Evolutionary conservation across 768 basidiomycete genomes (phyloP).

Genomic region (Infundibulicybe gibba): DNA sequence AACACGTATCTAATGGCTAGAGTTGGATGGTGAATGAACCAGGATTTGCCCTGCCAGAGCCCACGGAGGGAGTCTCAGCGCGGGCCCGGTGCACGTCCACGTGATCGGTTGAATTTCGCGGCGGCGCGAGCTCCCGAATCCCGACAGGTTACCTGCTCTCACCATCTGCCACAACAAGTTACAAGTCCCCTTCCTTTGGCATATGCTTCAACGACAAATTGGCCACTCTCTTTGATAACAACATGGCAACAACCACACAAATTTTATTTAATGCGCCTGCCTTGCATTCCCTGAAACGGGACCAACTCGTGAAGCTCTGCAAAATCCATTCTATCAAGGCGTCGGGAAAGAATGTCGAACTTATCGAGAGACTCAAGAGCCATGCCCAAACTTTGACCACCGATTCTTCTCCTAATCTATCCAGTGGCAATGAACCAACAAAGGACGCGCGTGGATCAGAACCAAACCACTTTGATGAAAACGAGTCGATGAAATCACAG

Average conservation of each 20-base stretch:
- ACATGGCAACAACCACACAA: slow-evolving; percentile 69
- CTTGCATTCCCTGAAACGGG: slow-evolving; percentile 77
- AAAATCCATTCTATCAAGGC: slow-evolving; percentile 81
- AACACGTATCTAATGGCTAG: too few relatives aligned
- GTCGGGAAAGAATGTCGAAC: slow-evolving; percentile 72
- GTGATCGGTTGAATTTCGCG: too few relatives aligned
- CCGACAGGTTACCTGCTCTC: too few relatives aligned
- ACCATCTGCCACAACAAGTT: too few relatives aligned
- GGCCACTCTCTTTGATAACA: neutral
- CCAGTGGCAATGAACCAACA: slow-evolving; percentile 42
- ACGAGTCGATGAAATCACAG: slow-evolving; percentile 6
- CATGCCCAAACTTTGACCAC: slow-evolving; percentile 64
- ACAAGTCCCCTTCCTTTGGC: too few relatives aligned
- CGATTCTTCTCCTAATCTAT: slow-evolving; percentile 53
- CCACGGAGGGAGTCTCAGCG: too few relatives aligned
- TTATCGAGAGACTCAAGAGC: slow-evolving; percentile 63
- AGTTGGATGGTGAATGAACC: too few relatives aligned
- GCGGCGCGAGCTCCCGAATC: too few relatives aligned
- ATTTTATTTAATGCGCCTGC: slow-evolving; percentile 86
- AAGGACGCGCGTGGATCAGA: slow-evolving; percentile 22
- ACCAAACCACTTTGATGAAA: slow-evolving; percentile 8
- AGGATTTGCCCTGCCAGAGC: too few relatives aligned
- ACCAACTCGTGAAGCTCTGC: slow-evolving; percentile 83
- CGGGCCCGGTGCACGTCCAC: too few relatives aligned
- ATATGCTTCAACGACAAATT: too few relatives aligned